A percentile compares a stretch with the other conserved stretches of the same genome.
Evolutionary conservation across 768 basidiomycete genomes (phyloP).

Genomic region (Rhodotorula sphaerocarpa): DNA sequence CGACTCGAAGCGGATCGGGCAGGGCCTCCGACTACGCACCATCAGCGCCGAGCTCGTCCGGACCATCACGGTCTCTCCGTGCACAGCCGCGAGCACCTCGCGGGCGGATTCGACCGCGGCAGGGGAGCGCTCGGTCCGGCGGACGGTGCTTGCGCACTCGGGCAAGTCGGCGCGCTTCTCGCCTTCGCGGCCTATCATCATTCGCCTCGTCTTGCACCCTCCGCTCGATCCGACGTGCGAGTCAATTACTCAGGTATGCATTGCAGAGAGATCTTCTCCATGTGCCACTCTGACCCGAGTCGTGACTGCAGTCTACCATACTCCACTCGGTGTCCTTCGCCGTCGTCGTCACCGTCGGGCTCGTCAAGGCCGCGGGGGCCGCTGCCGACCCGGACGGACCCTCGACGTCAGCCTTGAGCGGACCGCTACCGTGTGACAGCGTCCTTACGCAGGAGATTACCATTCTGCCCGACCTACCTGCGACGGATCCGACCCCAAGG

Average conservation of each 20-base stretch:
- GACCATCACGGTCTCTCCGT: constrained; percentile 23
- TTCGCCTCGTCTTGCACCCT: constrained; percentile 69
- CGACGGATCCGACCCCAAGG: not conserved
- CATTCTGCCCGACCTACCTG: constrained; percentile 11
- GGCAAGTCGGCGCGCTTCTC: constrained; percentile 91
- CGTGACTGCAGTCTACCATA: constrained; percentile 68
- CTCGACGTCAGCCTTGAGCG: not conserved
- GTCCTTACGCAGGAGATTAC: constrained; percentile 8
- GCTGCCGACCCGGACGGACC: no score
- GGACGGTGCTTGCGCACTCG: constrained; percentile 57
- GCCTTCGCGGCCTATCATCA: constrained; percentile 59
- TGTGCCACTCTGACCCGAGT: constrained; percentile 49
- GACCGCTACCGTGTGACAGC: not conserved
- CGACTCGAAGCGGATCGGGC: constrained; percentile 57
- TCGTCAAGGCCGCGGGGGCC: not conserved
- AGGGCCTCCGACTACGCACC: constrained; percentile 67
- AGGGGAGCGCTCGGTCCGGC: not conserved
- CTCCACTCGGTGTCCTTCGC: constrained; percentile 75
- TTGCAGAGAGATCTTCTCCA: fast-evolving
- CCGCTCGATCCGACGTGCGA: constrained; percentile 40
- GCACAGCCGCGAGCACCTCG: not conserved
- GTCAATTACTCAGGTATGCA: constrained; percentile 44
- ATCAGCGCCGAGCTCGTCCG: constrained; percentile 71
- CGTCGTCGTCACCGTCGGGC: constrained; percentile 50
- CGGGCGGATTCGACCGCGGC: not conserved